Base-by-base conservation (phyloP, 345 rosid species). In the Firmiana major region DNA sequence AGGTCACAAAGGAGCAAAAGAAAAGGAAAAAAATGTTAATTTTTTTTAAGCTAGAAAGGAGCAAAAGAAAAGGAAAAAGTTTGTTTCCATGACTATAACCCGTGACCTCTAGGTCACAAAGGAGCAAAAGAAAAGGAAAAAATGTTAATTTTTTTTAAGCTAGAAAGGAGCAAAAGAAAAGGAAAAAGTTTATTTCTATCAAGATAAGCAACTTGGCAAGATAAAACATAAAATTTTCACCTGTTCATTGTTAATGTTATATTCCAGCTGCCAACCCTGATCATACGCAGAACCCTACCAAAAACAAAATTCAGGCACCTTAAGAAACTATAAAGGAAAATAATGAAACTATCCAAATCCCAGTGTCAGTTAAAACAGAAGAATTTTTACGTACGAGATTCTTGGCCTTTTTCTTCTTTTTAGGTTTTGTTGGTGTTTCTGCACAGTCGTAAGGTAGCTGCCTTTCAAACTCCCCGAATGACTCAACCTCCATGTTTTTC, bases 381-480 rank as follows among this genome's bases (percentile, higher is more conserved):
- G 46, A 79, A 73, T 51, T 77, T 55, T 38, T 43, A 84, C 79
- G 58, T 80, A 96, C 98, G 88, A 73, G 74, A 82, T 89, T 86
- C 82, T 84, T 92, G 64, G 86, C 77, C 85, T 89, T 90, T 88
- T 89, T 97, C 90, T 92, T 97, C 96, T 94, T 97, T 84, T 89
- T 94, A n/a, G 88, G 92, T 82, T 86, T 97, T 46, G 84, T 81
- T 67, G 89, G 89, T 63, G 92, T 91, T 86, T 94, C 99, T 62
- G 91, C 90, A 76, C 57, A 85, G 79, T 91, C 96, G 84, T 89
- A 90, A n/a, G 89, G 81, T 60, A 88, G 81, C 79, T 85, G 93
- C 89, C 84, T 92, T 66, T 89, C 97, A 83, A 87, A 91, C 22
- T 88, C 88, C 24, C 81, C 88, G 79, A 78, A 80, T 57, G 97